Evolutionary conservation across 1,284 basidiomycete genomes (phyloP), one percentile per base, ranked within the genome.

Genomic region (Malassezia cuniculi): DNA sequence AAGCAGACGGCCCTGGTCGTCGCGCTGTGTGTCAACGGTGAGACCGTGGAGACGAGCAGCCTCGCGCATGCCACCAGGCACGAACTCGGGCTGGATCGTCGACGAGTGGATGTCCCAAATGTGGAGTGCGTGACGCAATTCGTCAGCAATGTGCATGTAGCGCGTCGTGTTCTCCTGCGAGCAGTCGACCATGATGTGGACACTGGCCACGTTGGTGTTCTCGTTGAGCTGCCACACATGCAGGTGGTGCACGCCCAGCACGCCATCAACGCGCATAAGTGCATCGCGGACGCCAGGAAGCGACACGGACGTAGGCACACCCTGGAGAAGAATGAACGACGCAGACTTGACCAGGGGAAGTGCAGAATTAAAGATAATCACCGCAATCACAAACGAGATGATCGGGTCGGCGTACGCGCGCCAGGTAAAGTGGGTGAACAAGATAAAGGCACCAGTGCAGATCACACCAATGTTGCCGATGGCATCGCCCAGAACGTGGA

Each of bases 401-500:
- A 81, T 69, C 0, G 93, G 93, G 69, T 99, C 93, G 53, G 80
- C 86, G 72, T 90, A 95, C 66, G 80, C 86, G 19, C 63, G 47
- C 63, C 63, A 66, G 31, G 40, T 53, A n/a, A 54, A 56, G 9
- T 36, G 27, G 5, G 60, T 60, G 39, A 45, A 47, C 40, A 54
- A 41, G 49, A 66, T 66, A 49, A 66, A 61, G 8, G 95, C 75
- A 50, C 93, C 93, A 4, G 89, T 84, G 19, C 80, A 78, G 48
- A 99, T 95, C 50, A 99, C 93, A 47, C 93, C 93, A 48, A 95
- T 82, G 68, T 99, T 97, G 42, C 93, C 90, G 28, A 66, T 53
- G 50, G 93, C 93, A 70, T 99, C 93, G 24, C 93, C 90, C 27
- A 97, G 69, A 18, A 97, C 90, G 69, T 97, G 93, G 17, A 97